Evolutionary conservation across 345 rosid species (phyloP).

Genomic region (Murraya koenigii): DNA sequence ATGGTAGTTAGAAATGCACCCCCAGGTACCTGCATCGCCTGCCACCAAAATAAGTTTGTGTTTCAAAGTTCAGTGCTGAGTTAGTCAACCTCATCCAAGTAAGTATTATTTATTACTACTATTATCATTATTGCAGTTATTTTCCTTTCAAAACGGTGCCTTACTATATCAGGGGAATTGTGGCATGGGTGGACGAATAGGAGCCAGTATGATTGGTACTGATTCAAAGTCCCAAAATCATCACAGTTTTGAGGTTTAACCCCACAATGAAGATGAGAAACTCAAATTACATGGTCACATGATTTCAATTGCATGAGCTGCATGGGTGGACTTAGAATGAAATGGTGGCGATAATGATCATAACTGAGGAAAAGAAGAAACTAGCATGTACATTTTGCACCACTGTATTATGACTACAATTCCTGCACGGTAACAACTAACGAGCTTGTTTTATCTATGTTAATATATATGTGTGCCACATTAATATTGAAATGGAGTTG

Average conservation of each 20-base stretch:
- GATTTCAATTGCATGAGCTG: background rate
- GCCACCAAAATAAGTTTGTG: too few species aligned
- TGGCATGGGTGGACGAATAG: too few species aligned
- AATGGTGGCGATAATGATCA: background rate
- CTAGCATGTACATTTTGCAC: background rate
- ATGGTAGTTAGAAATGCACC: too few species aligned
- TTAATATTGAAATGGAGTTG: background rate
- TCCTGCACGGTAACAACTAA: background rate
- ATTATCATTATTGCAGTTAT: too few species aligned
- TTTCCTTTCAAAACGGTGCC: background rate
- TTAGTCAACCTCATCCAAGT: too few species aligned
- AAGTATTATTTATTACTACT: too few species aligned
- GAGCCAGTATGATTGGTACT: too few species aligned
- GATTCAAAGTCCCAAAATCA: conserved; percentile 12
- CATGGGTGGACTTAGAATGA: background rate
- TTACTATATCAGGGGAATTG: too few species aligned
- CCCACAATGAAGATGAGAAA: background rate
- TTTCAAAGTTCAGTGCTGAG: too few species aligned
- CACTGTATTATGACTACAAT: background rate
- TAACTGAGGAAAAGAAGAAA: background rate
- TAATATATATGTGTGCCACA: background rate
- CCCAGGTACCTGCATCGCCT: accelerated
- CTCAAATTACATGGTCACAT: background rate
- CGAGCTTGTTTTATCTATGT: too few species aligned
- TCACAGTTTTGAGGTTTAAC: background rate